A percentile compares a stretch with the other conserved stretches of the same genome.
Evolutionary conservation across 257 asterid species (phyloP).

Genomic region (Coffea eugenioides): DNA sequence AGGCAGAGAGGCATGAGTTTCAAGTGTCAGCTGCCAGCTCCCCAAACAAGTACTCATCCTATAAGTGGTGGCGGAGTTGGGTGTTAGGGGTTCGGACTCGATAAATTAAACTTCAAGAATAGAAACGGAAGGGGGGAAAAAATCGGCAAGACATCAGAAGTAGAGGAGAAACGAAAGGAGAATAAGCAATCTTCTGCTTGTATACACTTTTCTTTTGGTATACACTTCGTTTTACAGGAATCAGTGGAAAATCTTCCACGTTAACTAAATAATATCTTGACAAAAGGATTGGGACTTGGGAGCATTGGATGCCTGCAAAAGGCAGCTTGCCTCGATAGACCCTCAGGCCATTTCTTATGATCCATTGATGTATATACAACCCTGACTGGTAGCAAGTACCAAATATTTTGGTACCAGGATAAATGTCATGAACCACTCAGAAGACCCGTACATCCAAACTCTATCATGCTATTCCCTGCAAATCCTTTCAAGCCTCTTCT

Average conservation of each 20-base stretch:
- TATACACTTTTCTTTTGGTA: no score
- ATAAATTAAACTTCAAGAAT: no score
- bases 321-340: not conserved
- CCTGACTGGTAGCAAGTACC: not conserved
- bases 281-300: not conserved
- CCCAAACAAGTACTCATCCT: no score
- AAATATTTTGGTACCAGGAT: not conserved
- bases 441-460: conserved; percentile 18
- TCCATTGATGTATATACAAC: not conserved
- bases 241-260: not conserved
- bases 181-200: no score
- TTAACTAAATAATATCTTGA: not conserved
- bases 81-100: no score
- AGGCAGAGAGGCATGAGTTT: no score
- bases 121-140: no score
- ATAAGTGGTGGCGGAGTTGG: no score
- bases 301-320: not conserved
- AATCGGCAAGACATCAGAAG: no score
- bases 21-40: no score
- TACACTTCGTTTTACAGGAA: no score
- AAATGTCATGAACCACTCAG: not conserved
- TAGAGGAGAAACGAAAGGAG: no score
- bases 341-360: not conserved
- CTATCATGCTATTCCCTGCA: conserved; percentile 50
- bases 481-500: conserved; percentile 43